Percentiles rank a stretch among this genome's conserved stretches.
phyloP scores from a whole-genome alignment of 371 early-diverging fungal genomes.

The Mucor indicus region DNA sequence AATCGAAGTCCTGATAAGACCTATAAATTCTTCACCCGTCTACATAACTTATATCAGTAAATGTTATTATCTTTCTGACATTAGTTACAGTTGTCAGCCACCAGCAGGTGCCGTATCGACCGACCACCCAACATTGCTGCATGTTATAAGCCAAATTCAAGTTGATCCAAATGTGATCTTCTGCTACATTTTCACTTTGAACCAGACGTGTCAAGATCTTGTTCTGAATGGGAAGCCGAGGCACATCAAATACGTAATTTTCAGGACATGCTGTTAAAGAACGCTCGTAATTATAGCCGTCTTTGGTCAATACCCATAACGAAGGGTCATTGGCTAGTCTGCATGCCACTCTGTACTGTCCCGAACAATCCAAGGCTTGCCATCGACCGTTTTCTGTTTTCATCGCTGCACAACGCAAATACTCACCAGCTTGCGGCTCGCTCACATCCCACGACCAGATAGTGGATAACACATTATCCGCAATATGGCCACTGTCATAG shows the following conservation, averaged over 20 bases:
- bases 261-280: constrained; percentile 30
- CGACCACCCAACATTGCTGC: constrained; percentile 34
- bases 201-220: constrained; percentile 5
- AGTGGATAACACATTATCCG: constrained; percentile 28
- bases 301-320: constrained; percentile 30
- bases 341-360: constrained; percentile 29
- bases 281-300: constrained; percentile 25
- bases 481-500: constrained; percentile 7
- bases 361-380: constrained; percentile 27
- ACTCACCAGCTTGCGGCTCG: constrained; percentile 18
- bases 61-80: too few relatives aligned
- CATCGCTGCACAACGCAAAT: constrained; percentile 23
- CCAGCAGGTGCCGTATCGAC: constrained; percentile 32
- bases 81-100: constrained; percentile 34
- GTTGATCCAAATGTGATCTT: constrained; percentile 34
- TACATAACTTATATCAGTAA: neutral
- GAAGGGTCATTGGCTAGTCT: constrained; percentile 14
- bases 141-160: constrained; percentile 24
- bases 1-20: constrained; percentile 34
- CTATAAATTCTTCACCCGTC: constrained; percentile 6
- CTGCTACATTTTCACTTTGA: neutral
- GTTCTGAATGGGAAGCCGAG: constrained; percentile 28
- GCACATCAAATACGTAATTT: constrained; percentile 32
- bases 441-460: constrained; percentile 46
- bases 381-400: constrained; percentile 32